Conservation (phyloP, 441 rosid genomes). For the Erysimum cheiri region DNA sequence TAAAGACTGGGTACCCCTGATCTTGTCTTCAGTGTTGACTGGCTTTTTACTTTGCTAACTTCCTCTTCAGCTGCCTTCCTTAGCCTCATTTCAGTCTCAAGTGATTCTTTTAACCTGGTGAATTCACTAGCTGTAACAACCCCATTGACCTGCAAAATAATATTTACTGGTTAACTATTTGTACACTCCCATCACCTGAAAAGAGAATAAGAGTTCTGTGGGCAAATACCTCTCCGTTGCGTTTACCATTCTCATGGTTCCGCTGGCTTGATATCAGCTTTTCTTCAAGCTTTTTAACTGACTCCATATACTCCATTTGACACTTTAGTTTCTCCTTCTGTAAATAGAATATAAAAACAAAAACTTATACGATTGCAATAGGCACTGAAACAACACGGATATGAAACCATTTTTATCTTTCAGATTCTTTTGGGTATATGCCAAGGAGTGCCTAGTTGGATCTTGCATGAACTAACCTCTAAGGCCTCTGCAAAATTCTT, state of each 20-base stretch:
- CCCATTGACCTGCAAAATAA: constrained; percentile 53
- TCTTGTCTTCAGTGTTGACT: constrained; percentile 57
- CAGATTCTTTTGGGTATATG: constrained; percentile 1
- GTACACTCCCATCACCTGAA: constrained; percentile 16
- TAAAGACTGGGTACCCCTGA: constrained; percentile 61
- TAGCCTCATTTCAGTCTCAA: constrained; percentile 73
- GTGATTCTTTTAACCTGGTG: constrained; percentile 62
- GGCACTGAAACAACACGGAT: constrained; percentile 10
- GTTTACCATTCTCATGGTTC: constrained; percentile 58
- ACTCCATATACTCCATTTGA: constrained; percentile 97
- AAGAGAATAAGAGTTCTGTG: constrained; percentile 17
- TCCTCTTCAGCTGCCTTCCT: constrained; percentile 89
- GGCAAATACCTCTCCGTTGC: constrained; percentile 64
- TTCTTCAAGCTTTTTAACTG: constrained; percentile 92
- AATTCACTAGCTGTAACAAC: constrained; percentile 59
- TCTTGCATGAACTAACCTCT: constrained; percentile 63
- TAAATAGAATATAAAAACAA: constrained; percentile 21
- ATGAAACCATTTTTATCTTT: constrained; percentile 1
- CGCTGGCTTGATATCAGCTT: constrained; percentile 76
- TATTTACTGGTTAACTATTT: constrained; percentile 5
- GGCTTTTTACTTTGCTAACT: constrained; percentile 67
- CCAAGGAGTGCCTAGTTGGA: constrained; percentile 17
- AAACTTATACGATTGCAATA: not conserved
- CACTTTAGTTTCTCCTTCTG: constrained; percentile 90
- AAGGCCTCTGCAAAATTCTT: constrained; percentile 85